A percentile compares a stretch with the other conserved stretches of the same genome.
phyloP scores from a whole-genome alignment of 208 protist genomes.

The Chromosphaera perkinsii region DNA sequence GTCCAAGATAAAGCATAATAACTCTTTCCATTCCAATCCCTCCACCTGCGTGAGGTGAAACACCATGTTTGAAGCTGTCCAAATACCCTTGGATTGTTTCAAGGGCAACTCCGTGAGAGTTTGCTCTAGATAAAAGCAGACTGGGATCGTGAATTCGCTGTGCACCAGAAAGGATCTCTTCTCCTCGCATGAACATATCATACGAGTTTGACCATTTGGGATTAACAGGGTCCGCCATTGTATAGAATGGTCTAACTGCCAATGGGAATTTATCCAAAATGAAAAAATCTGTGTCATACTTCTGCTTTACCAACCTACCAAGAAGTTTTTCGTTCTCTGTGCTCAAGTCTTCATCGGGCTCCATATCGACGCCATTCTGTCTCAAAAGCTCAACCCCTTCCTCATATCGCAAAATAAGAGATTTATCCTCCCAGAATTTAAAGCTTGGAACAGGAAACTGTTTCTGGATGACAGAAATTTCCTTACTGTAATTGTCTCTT shows the following conservation, averaged over 20 bases:
- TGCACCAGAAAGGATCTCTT: constrained; percentile 99
- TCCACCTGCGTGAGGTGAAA: constrained; percentile 95
- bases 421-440: constrained; percentile 38
- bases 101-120: constrained; percentile 69
- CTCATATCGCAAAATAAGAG: constrained; percentile 22
- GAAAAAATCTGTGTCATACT: constrained; percentile 98
- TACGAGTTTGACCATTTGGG: constrained; percentile 80
- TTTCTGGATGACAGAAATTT: constrained; percentile 25
- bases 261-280: constrained; percentile 97
- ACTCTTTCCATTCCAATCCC: constrained; percentile 86
- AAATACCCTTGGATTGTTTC: constrained; percentile 88
- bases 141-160: constrained; percentile 97
- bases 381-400: constrained; percentile 87
- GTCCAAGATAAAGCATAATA: constrained; percentile 96
- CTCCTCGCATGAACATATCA: constrained; percentile 98
- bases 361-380: constrained; percentile 38
- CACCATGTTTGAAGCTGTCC: constrained; percentile 93
- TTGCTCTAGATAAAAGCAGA: constrained; percentile 75
- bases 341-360: constrained; percentile 78
- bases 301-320: constrained; percentile 89
- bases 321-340: constrained; percentile 89
- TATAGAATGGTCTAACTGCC: constrained; percentile 97
- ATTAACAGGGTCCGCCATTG: constrained; percentile 93
- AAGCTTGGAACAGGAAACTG: constrained; percentile 20
- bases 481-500: constrained; percentile 57